These are phyloP conservation scores for Aspergillus sclerotioniger DNA, from an alignment of 495 filamentous ascomycete species.

Conservation along the genomic window DNA sequence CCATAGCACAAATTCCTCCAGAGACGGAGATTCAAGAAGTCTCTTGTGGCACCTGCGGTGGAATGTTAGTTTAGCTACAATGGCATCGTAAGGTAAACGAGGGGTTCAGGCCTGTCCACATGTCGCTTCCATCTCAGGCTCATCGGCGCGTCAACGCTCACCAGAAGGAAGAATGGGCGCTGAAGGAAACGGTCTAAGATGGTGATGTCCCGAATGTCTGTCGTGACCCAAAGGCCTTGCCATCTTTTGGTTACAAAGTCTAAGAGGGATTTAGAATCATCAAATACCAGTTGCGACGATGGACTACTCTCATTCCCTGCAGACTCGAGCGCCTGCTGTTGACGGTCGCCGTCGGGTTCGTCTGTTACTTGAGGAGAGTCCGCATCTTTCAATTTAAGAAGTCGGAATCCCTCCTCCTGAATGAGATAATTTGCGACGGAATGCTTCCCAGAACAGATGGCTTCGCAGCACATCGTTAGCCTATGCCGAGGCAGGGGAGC, in stretches of 20 bases:
- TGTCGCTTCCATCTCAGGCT: conserved; percentile 78
- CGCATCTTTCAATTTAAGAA: conserved; percentile 33
- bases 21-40: conserved; percentile 48
- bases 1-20: conserved; percentile 74
- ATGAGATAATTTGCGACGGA: conserved; percentile 82
- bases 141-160: conserved; percentile 88
- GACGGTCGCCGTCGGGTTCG: conserved; percentile 31
- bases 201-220: conserved; percentile 66
- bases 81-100: background rate
- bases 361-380: conserved; percentile 18
- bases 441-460: conserved; percentile 86
- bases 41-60: conserved; percentile 40
- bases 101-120: conserved; percentile 45
- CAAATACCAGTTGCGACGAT: conserved; percentile 47
- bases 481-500: conserved; percentile 7
- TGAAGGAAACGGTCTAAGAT: conserved; percentile 69
- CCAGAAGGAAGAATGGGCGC: conserved; percentile 88
- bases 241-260: conserved; percentile 84
- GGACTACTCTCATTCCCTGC: conserved; percentile 20
- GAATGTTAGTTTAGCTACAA: background rate
- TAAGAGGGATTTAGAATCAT: conserved; percentile 59
- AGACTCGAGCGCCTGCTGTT: conserved; percentile 30
- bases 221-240: conserved; percentile 79
- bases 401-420: conserved; percentile 68
- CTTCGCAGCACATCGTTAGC: conserved; percentile 42